Base-by-base conservation (phyloP, 345 rosid genomes). In the Euphorbia tirucalli region DNA sequence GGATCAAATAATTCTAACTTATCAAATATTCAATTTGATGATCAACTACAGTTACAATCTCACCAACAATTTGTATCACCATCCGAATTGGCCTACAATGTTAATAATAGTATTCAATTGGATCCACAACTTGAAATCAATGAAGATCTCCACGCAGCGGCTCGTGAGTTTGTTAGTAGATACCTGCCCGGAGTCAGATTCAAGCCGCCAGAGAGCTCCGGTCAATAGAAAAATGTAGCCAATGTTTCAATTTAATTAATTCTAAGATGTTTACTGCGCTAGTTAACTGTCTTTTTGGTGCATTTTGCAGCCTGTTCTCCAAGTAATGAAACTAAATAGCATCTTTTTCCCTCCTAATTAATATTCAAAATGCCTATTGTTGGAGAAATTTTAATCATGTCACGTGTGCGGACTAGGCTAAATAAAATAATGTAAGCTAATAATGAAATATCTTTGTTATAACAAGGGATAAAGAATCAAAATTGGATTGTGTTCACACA, bases 131-230 rank as follows among this genome's bases (percentile, higher is more conserved):
- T 61, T 16, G 71, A 74, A 4, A 28, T 16, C 1, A 77, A 80
- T 0, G 81, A 70, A 1, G 83, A 86, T 54, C 83, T 85, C 41
- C 88, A 84, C 37, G 78, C 76, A 0, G 69, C 87, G 52, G 81
- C 89, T 50, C 80, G 78, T 46, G 89, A 86, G 16, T 83, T 87
- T 52, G 78, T 85, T 56, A 76, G 85, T n/a, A 77, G 66, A 61
- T 84, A 83, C 75, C 78, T 87, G 50, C 83, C 86, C 0, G 83
- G 78, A 7, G 88, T 67, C 6, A 79, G 75, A 49, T 69, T 61
- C 69, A 79, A 73, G 37, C 73, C 81, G 31, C 79, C 87, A 41
- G 5, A 7, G 2, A 68, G 55, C 61, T 74, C 77, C 9, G 30
- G 27, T 4, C 71, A 73, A 65, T 74, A 70, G 67, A 52, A 19